Base-by-base conservation (phyloP, 2,329 filamentous ascomycete species). In the Mycosphaerella arachidis region DNA sequence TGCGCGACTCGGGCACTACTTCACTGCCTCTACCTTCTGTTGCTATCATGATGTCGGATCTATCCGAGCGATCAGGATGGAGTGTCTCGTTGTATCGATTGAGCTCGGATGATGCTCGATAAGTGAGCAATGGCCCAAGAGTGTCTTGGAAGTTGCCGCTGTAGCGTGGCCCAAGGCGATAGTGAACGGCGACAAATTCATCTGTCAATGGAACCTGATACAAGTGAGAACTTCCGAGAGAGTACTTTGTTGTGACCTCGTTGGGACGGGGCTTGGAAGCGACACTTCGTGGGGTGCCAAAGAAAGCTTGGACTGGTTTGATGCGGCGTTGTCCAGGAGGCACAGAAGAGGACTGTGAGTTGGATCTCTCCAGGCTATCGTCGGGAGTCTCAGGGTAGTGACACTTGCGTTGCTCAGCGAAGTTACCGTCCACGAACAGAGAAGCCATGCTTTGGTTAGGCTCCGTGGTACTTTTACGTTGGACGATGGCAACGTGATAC, bases 81-180 rank as follows among this genome's bases (percentile, higher is more conserved):
- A 96, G 82, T 55, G 92, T 85, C 71, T 99, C 94, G 68, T 97
- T 97, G 50, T 93, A 88, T 56, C 97, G 82, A 60, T 95, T 94
- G 43, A 99, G 79, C 56, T 90, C 87, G 7, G 94, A 93, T 1
- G 94, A 97, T 6, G 94, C 93, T 68, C 90, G 86, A 72, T 99
- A 99, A 0, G 95, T 99, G 71, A 97, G 92, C 70, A 99, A 96
- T 1, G 92, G 93, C 5, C 95, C 94, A 13, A 99, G 82, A 67
- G 91, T 94, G 71, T 99, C 94, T 75, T 99, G 94, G 68, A 96
- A 96, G 72, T 99, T 99, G 16, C 94, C 94, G 70, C 91, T 88
- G 68, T 99, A 99, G 52, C 91, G 86, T 27, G 92, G 89, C 0
- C 94, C 93, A 18, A 99, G 86, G 53, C 92, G 90, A 72, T 89